Conservation (phyloP, 2,329 filamentous ascomycete genomes). For the Colletotrichum brevisporum region DNA sequence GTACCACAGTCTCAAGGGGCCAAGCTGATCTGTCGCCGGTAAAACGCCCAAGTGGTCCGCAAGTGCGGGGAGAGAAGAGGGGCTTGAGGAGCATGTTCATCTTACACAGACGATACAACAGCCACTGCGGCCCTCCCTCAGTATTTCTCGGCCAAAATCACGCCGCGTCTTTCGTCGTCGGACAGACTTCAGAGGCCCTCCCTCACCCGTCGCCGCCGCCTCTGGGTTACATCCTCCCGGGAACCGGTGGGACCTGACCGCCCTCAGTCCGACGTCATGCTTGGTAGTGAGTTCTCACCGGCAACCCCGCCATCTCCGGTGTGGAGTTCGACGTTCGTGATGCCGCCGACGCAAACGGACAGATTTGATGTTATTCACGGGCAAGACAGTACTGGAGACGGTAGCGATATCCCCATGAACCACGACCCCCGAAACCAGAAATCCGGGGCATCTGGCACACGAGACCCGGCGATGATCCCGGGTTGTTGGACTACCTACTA, state of each 20-base stretch:
- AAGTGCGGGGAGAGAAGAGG: background rate
- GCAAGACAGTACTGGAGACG: too few relatives aligned
- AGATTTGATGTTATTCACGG: background rate
- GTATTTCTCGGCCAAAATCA: background rate
- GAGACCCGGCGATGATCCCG: background rate
- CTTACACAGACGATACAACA: background rate
- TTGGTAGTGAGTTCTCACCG: constrained; percentile 15
- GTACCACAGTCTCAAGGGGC: background rate
- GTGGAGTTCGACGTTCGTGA: background rate
- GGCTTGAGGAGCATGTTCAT: background rate
- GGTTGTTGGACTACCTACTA: background rate
- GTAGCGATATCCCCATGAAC: too few relatives aligned
- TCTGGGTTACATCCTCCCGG: constrained; percentile 27
- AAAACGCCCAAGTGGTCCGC: constrained; percentile 19
- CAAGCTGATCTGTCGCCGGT: constrained; percentile 13
- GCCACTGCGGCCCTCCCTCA: background rate
- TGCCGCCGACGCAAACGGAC: background rate
- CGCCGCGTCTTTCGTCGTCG: constrained; percentile 12
- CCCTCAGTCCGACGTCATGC: constrained; percentile 27
- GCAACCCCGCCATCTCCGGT: background rate
- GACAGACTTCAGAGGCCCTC: constrained; percentile 8
- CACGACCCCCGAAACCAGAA: background rate
- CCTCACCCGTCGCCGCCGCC: constrained; percentile 34
- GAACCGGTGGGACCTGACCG: constrained; percentile 27
- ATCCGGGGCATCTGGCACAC: constrained; percentile 13